These are phyloP conservation scores for Pontederia crassipes DNA, from an alignment of 176 grass and related monocot genomes.

Conservation along the genomic window DNA sequence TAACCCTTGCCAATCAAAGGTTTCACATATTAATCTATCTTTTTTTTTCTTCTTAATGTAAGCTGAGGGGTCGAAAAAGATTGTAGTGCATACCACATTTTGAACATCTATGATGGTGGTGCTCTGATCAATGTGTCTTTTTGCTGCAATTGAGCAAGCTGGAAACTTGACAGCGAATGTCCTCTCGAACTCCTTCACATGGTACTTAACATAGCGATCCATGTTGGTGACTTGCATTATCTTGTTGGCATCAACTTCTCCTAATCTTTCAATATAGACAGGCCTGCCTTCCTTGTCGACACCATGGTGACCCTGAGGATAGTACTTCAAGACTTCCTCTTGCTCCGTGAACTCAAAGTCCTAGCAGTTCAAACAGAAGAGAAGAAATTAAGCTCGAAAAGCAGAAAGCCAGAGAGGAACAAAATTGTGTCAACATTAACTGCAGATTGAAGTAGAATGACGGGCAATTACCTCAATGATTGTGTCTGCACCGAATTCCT, in stretches of 20 bases:
- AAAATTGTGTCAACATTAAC: too few species aligned
- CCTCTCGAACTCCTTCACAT: conserved; percentile 93
- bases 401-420: too few species aligned
- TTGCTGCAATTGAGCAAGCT: conserved; percentile 80
- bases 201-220: conserved; percentile 93
- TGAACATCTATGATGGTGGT: conserved; percentile 98
- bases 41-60: not conserved
- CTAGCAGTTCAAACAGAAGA: conserved; percentile 22
- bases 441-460: too few species aligned
- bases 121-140: conserved; percentile 88
- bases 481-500: too few species aligned
- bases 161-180: conserved; percentile 85
- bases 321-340: conserved; percentile 77
- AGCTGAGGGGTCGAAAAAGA: not conserved
- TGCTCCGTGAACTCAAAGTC: conserved; percentile 78
- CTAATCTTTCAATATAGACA: conserved; percentile 82
- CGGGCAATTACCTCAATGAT: too few species aligned
- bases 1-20: conserved; percentile 36
- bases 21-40: not conserved
- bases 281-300: conserved; percentile 95
- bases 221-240: conserved; percentile 97
- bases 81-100: conserved; percentile 55
- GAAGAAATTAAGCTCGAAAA: not conserved
- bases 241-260: conserved; percentile 73
- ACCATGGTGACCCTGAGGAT: conserved; percentile 94